A percentile compares a stretch with the other conserved stretches of the same genome.
Evolutionary conservation across 768 basidiomycete genomes (phyloP).

Genomic region (Tulasnella sp.): DNA sequence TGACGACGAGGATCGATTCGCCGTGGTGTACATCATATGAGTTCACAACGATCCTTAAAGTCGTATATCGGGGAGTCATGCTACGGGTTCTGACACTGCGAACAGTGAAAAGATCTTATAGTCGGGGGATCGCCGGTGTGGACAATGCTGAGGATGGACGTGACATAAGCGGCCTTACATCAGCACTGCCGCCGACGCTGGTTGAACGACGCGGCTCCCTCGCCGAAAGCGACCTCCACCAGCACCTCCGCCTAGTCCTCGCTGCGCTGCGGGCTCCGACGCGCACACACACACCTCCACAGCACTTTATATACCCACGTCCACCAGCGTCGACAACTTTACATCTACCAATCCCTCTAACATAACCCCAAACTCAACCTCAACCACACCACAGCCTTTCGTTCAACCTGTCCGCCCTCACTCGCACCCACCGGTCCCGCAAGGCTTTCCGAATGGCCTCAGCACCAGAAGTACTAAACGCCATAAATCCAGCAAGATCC

Average conservation of each 20-base stretch:
- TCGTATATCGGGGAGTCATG: too few species aligned
- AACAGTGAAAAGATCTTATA: not conserved
- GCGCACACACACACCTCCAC: not conserved
- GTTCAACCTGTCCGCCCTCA: not conserved
- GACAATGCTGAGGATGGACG: not conserved
- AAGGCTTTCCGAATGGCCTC: slow-evolving; percentile 8
- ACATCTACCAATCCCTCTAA: not conserved
- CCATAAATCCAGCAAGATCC: slow-evolving; percentile 5
- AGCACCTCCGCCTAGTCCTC: not conserved
- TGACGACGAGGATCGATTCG: too few species aligned
- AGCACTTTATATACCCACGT: not conserved
- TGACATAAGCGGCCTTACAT: not conserved
- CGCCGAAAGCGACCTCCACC: not conserved
- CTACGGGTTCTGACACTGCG: not conserved
- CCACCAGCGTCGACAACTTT: not conserved
- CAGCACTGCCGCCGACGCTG: not conserved
- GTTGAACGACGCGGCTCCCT: not conserved
- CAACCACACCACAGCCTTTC: not conserved
- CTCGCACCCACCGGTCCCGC: not conserved
- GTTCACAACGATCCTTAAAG: too few species aligned
- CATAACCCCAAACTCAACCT: not conserved
- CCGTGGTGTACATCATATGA: too few species aligned
- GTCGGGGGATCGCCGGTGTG: not conserved
- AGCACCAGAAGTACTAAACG: slow-evolving; percentile 4
- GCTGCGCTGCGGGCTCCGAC: not conserved